These are phyloP conservation scores for Cymbopogon flexuosus DNA, from an alignment of 202 grass and related monocot genomes.

Conservation along the genomic window DNA sequence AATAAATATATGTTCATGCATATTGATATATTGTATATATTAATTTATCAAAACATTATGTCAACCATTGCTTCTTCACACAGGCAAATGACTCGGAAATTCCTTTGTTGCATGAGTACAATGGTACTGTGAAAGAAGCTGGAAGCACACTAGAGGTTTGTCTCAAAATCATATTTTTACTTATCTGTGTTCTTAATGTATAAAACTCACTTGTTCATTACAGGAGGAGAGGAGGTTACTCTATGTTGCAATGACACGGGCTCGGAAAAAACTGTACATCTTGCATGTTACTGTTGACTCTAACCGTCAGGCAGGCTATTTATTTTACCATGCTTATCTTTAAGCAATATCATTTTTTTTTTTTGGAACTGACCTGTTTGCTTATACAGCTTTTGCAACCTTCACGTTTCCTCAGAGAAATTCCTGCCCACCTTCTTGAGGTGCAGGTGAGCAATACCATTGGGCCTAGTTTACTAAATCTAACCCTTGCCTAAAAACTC, in stretches of 20 bases:
- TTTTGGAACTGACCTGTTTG: constrained; percentile 23
- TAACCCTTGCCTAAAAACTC: neutral
- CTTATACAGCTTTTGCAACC: constrained; percentile 74
- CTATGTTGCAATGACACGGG: constrained; percentile 94
- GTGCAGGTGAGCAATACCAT: constrained; percentile 54
- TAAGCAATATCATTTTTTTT: constrained; percentile 12
- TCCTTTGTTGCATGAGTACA: constrained; percentile 88
- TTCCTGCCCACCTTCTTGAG: constrained; percentile 73
- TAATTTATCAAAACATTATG: neutral
- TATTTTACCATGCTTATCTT: constrained; percentile 21
- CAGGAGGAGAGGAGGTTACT: constrained; percentile 93
- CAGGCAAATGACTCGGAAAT: constrained; percentile 93
- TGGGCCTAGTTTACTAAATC: constrained; percentile 5
- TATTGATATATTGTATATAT: constrained; percentile 1
- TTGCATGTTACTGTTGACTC: constrained; percentile 72
- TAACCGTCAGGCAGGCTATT: constrained; percentile 59
- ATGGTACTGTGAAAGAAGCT: constrained; percentile 54
- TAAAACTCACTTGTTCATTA: constrained; percentile 26
- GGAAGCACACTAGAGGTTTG: constrained; percentile 60
- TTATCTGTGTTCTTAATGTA: constrained; percentile 22
- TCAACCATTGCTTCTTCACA: constrained; percentile 5
- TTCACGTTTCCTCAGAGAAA: constrained; percentile 89
- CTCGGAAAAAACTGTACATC: constrained; percentile 82
- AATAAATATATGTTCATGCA: neutral
- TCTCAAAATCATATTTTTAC: constrained; percentile 1